A percentile compares a stretch with the other conserved stretches of the same genome.
Evolutionary conservation across 2,329 filamentous ascomycete genomes (phyloP).

Genomic region (Colletotrichum higginsianum): DNA sequence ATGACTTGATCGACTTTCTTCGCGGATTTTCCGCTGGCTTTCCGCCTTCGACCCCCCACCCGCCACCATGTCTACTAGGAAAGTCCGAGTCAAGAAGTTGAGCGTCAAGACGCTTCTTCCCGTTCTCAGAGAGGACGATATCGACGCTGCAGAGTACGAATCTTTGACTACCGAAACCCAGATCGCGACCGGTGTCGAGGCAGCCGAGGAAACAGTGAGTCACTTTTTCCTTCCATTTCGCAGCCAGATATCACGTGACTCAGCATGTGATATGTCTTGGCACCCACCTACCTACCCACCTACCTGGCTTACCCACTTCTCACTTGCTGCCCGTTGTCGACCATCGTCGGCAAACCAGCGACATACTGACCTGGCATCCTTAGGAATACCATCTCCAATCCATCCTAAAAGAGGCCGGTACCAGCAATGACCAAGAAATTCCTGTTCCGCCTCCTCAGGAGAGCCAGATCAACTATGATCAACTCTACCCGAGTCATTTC

Average conservation of each 20-base stretch:
- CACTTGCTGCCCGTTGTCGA: background rate
- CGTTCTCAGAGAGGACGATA: conserved; percentile 90
- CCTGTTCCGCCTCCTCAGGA: conserved; percentile 76
- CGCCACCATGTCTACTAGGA: conserved; percentile 74
- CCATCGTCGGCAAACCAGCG: background rate
- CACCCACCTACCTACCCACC: background rate
- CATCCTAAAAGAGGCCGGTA: conserved; percentile 73
- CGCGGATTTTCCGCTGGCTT: conserved; percentile 70
- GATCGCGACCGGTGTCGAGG: conserved; percentile 97
- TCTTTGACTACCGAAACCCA: conserved; percentile 84
- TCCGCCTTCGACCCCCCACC: conserved; percentile 55
- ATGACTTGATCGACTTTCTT: conserved; percentile 76
- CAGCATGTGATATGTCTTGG: conserved; percentile 58
- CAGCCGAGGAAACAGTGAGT: conserved; percentile 97
- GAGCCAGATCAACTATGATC: conserved; percentile 85
- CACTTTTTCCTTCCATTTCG: conserved; percentile 46
- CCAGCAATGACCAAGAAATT: conserved; percentile 73
- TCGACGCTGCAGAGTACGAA: conserved; percentile 90
- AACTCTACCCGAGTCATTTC: conserved; percentile 85
- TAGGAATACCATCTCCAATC: conserved; percentile 97
- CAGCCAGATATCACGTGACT: conserved; percentile 64
- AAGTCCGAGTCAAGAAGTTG: conserved; percentile 90
- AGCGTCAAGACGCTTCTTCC: conserved; percentile 90
- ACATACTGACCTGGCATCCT: conserved; percentile 50
- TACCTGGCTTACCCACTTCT: conserved; percentile 34